A percentile compares a stretch with the other conserved stretches of the same genome.
Evolutionary conservation across 345 rosid species (phyloP).

Genomic region (Populus alba): DNA sequence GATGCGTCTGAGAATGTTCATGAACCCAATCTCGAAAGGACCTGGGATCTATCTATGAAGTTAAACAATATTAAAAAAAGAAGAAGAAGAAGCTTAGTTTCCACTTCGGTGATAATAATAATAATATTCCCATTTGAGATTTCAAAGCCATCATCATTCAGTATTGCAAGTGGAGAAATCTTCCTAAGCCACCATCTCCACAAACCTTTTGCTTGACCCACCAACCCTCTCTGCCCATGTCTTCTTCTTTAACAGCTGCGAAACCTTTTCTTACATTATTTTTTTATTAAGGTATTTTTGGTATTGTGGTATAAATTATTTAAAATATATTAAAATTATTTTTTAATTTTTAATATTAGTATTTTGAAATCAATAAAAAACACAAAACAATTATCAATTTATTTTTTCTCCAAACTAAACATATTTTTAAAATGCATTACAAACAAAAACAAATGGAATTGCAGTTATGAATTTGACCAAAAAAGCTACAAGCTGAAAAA

Average conservation of each 20-base stretch:
- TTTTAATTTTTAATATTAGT: no score
- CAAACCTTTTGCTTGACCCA: slow-evolving; percentile 28
- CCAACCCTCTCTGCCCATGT: neutral
- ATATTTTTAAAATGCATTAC: no score
- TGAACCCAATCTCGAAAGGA: neutral
- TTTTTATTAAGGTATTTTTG: no score
- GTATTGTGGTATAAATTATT: no score
- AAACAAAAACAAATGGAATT: no score
- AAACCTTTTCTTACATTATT: neutral
- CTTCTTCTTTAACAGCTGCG: slow-evolving; percentile 14
- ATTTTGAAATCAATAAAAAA: no score
- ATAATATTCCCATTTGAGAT: slow-evolving; percentile 17
- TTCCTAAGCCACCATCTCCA: slow-evolving; percentile 32
- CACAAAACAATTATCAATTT: no score
- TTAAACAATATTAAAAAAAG: neutral
- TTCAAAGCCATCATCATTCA: slow-evolving; percentile 43
- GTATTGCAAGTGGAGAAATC: slow-evolving; percentile 39
- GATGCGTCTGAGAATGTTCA: neutral
- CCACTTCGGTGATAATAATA: slow-evolving; percentile 23
- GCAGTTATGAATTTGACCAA: no score
- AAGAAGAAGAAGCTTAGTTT: neutral
- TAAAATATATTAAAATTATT: no score
- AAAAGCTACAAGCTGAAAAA: no score
- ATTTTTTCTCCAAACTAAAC: no score
- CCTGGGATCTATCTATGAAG: neutral